Percentiles rank a stretch among this genome's conserved stretches.
Conservation (phyloP, 208 protist species). For the Leptomonas seymouri region DNA sequence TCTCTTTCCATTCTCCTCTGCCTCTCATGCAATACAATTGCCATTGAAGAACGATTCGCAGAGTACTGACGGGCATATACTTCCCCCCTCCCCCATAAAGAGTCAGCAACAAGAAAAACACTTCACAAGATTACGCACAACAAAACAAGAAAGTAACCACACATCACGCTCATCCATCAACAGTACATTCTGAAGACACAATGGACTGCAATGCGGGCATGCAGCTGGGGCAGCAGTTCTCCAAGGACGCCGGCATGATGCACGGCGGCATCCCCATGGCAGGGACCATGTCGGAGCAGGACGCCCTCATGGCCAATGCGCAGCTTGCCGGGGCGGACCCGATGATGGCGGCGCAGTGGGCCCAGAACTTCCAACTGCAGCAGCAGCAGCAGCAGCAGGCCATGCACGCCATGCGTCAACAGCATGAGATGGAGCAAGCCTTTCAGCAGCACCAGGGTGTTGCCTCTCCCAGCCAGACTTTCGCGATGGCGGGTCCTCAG, state of each 20-base stretch:
- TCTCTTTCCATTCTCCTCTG: too few relatives aligned
- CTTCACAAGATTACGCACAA: too few relatives aligned
- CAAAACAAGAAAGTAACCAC: neutral
- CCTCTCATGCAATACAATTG: too few relatives aligned
- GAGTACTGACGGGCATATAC: too few relatives aligned
- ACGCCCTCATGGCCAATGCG: constrained; percentile 48
- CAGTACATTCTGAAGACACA: neutral
- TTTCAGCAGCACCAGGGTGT: constrained; percentile 43
- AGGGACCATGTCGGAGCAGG: constrained; percentile 51
- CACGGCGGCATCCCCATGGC: constrained; percentile 47
- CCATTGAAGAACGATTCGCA: too few relatives aligned
- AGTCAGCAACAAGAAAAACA: too few relatives aligned
- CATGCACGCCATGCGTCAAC: constrained; percentile 47
- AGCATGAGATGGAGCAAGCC: constrained; percentile 70
- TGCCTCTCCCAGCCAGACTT: constrained; percentile 14
- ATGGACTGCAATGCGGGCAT: constrained; percentile 79
- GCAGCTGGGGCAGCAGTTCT: constrained; percentile 72
- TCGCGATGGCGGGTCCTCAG: constrained; percentile 24
- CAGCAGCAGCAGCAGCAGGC: constrained; percentile 62
- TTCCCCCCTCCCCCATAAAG: too few relatives aligned
- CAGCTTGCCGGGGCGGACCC: constrained; percentile 18
- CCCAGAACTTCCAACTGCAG: constrained; percentile 56
- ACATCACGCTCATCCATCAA: neutral
- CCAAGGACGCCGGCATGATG: constrained; percentile 72
- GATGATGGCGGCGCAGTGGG: constrained; percentile 55